Evolutionary conservation across 1,284 basidiomycete species (phyloP).

Genomic region (Amylostereum areolatum): DNA sequence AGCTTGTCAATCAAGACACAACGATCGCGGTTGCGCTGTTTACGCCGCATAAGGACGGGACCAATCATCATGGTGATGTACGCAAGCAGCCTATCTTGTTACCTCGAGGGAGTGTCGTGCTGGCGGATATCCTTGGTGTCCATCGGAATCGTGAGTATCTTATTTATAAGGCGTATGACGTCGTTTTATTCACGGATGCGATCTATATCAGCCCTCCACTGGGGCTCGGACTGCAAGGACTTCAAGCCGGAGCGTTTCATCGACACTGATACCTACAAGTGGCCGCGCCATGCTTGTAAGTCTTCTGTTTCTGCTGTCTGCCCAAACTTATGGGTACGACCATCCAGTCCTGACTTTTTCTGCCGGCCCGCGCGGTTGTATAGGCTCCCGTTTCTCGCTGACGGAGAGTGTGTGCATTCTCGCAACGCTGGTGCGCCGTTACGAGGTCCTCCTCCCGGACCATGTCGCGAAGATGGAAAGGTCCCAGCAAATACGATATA

Average conservation of each 20-base stretch:
- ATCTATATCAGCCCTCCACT: constrained; percentile 24
- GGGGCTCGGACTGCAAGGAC: constrained; percentile 35
- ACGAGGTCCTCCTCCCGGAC: constrained; percentile 26
- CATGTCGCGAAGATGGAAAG: constrained; percentile 17
- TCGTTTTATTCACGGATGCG: background rate
- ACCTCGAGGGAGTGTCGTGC: constrained; percentile 30
- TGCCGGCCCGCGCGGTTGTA: constrained; percentile 35
- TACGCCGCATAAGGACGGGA: constrained; percentile 18
- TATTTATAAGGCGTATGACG: background rate
- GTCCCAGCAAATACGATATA: background rate
- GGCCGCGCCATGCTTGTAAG: constrained; percentile 30
- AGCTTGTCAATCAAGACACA: constrained; percentile 29
- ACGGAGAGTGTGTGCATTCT: constrained; percentile 31
- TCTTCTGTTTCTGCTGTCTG: background rate
- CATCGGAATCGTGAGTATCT: constrained; percentile 28
- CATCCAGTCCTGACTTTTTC: constrained; percentile 34
- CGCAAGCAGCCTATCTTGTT: constrained; percentile 28
- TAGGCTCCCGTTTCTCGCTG: constrained; percentile 34
- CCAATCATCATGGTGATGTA: constrained; percentile 7
- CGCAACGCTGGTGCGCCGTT: constrained; percentile 25
- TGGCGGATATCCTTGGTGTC: constrained; percentile 32
- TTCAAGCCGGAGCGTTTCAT: constrained; percentile 45
- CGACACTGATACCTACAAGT: constrained; percentile 29
- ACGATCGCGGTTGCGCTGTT: constrained; percentile 30
- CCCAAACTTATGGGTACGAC: too few species aligned